Conservation (phyloP, 106 monocot genomes). For the Platanthera guangdongensis region DNA sequence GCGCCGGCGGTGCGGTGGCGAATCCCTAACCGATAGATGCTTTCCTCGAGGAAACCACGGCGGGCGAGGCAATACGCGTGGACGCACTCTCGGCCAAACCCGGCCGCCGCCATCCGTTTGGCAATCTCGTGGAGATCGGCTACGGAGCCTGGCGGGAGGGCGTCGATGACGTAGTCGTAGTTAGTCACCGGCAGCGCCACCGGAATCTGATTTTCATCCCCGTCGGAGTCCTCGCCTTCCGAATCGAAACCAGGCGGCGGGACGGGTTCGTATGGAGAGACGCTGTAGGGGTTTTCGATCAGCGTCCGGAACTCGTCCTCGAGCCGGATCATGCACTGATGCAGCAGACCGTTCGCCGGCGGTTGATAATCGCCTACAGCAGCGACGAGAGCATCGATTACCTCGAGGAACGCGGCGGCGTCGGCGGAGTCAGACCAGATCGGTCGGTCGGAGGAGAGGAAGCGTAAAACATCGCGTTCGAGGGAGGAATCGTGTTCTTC, state of each 20-base stretch:
- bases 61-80: conserved; percentile 42
- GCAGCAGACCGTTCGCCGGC: conserved; percentile 49
- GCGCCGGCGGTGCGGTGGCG: conserved; percentile 14
- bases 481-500: conserved; percentile 20
- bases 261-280: conserved; percentile 21
- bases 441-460: conserved; percentile 32
- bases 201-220: conserved; percentile 30
- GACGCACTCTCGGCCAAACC: conserved; percentile 49
- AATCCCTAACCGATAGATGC: conserved; percentile 50
- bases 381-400: conserved; percentile 58
- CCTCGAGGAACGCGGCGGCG: conserved; percentile 54
- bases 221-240: conserved; percentile 22
- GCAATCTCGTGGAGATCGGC: conserved; percentile 54
- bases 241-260: conserved; percentile 17
- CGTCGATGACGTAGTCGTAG: conserved; percentile 61
- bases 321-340: conserved; percentile 56
- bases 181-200: conserved; percentile 46
- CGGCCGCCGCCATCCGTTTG: conserved; percentile 44
- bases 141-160: conserved; percentile 52
- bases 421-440: conserved; percentile 76
- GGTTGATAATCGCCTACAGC: conserved; percentile 22
- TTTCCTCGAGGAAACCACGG: conserved; percentile 53
- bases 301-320: conserved; percentile 75
- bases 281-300: conserved; percentile 33
- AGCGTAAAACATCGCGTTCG: conserved; percentile 44